These are phyloP conservation scores for Hypoxylon trugodes DNA, from an alignment of 495 filamentous ascomycete species.

Conservation along the genomic window DNA sequence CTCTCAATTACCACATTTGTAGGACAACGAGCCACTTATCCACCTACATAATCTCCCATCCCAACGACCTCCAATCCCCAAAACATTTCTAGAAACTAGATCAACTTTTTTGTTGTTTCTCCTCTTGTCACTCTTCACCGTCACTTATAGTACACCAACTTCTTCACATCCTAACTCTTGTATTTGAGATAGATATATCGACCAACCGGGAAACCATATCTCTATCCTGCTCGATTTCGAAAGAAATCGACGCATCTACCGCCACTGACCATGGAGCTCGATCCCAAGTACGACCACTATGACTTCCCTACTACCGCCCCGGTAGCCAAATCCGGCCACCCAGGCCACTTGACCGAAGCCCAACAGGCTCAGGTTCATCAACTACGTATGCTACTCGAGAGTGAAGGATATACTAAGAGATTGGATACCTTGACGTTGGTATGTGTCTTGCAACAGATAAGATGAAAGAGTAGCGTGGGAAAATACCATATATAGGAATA, in stretches of 20 bases:
- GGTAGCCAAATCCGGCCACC: constrained; percentile 75
- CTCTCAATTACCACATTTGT: constrained; percentile 19
- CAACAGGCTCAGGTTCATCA: constrained; percentile 92
- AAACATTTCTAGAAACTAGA: constrained; percentile 17
- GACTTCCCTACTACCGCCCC: constrained; percentile 87
- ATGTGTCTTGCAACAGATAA: constrained; percentile 9
- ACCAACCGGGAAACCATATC: not conserved
- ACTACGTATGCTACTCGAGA: constrained; percentile 83
- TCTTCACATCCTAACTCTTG: not conserved
- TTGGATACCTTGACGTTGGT: constrained; percentile 92
- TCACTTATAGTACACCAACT: too few relatives aligned
- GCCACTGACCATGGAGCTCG: constrained; percentile 62
- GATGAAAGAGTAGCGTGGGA: not conserved
- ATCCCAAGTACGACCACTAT: constrained; percentile 95
- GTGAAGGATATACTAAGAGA: constrained; percentile 80
- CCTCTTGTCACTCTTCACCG: not conserved
- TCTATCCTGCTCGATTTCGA: constrained; percentile 19
- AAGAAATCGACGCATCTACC: constrained; percentile 36
- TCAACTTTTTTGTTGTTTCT: constrained; percentile 21
- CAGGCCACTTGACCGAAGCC: constrained; percentile 84
- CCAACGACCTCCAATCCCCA: not conserved
- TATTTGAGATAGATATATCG: constrained; percentile 1
- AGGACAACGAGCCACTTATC: constrained; percentile 28
- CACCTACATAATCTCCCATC: constrained; percentile 29
- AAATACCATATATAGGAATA: not conserved